phyloP scores from a whole-genome alignment of 768 basidiomycete genomes.

The Candolleomyces aberdarensis region DNA sequence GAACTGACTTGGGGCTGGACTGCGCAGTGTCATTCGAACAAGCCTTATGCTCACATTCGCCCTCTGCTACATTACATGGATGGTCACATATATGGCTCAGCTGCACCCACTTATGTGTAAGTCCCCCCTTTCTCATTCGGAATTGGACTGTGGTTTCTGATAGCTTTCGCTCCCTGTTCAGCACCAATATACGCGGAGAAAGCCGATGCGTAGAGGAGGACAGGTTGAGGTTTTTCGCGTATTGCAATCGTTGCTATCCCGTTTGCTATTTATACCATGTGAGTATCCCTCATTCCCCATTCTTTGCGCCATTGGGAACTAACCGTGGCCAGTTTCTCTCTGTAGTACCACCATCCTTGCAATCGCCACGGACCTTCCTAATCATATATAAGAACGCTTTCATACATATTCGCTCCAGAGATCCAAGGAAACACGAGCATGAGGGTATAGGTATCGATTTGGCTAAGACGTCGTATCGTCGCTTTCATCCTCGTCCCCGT shows the following conservation, averaged over 20 bases:
- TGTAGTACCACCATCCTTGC: not conserved
- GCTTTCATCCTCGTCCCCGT: slow-evolving; percentile 44
- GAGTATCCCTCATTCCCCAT: slow-evolving; percentile 2
- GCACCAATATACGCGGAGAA: not conserved
- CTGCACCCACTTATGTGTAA: slow-evolving; percentile 85
- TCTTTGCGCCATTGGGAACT: slow-evolving; percentile 14
- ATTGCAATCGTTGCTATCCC: not conserved
- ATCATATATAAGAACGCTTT: slow-evolving; percentile 14
- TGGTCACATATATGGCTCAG: slow-evolving; percentile 95
- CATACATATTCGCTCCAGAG: not conserved
- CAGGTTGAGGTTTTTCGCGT: not conserved
- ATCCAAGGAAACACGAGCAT: not conserved
- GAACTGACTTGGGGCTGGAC: not conserved
- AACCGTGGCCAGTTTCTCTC: slow-evolving; percentile 2
- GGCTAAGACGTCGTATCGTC: slow-evolving; percentile 30
- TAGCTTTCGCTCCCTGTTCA: slow-evolving; percentile 8
- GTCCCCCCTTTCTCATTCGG: slow-evolving; percentile 19
- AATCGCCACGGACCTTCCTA: slow-evolving; percentile 15
- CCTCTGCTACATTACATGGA: slow-evolving; percentile 95
- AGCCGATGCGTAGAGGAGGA: not conserved
- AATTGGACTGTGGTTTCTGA: slow-evolving; percentile 17
- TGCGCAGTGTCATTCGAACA: slow-evolving; percentile 77
- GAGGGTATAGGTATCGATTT: not conserved
- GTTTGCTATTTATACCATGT: slow-evolving; percentile 32
- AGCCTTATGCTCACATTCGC: slow-evolving; percentile 72